Percentiles rank a stretch among this genome's conserved stretches.
These are phyloP conservation scores for Nicotiana otophora DNA, from an alignment of 257 asterid genomes.

Conservation along the genomic window DNA sequence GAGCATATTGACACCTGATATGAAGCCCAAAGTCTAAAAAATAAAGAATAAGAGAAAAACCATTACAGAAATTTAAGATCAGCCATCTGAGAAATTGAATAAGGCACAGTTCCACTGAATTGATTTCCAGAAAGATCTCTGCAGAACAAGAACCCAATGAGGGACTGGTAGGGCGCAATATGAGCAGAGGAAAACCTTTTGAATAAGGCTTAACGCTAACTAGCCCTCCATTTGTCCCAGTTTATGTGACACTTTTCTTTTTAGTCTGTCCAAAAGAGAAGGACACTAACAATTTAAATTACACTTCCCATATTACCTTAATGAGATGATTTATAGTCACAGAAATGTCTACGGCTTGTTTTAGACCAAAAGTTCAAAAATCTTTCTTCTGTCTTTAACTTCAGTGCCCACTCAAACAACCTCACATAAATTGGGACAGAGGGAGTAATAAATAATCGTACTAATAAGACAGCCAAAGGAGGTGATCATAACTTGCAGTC, in stretches of 20 bases:
- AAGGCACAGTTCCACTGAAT: conserved; percentile 41
- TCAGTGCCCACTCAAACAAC: too few relatives aligned
- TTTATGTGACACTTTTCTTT: too few relatives aligned
- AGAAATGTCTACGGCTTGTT: too few relatives aligned
- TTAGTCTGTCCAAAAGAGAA: too few relatives aligned
- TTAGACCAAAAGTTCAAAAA: too few relatives aligned
- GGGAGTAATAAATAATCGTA: neutral
- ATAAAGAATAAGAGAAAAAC: neutral
- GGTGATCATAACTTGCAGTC: neutral
- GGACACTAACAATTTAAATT: too few relatives aligned
- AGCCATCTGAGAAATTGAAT: conserved; percentile 50
- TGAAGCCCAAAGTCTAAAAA: neutral
- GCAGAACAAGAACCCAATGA: conserved; percentile 13
- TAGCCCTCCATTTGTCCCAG: neutral
- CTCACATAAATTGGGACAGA: too few relatives aligned
- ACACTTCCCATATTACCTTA: too few relatives aligned
- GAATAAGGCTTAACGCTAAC: neutral
- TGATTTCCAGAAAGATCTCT: conserved; percentile 42
- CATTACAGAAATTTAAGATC: conserved; percentile 31
- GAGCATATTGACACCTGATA: conserved; percentile 5
- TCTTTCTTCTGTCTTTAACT: too few relatives aligned
- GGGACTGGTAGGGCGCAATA: neutral
- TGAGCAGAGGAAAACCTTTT: neutral
- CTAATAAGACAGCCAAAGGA: neutral
- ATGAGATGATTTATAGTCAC: too few relatives aligned